Base-by-base conservation (phyloP, 352 stramenopile genomes). In the Globisporangium echinulatum region DNA sequence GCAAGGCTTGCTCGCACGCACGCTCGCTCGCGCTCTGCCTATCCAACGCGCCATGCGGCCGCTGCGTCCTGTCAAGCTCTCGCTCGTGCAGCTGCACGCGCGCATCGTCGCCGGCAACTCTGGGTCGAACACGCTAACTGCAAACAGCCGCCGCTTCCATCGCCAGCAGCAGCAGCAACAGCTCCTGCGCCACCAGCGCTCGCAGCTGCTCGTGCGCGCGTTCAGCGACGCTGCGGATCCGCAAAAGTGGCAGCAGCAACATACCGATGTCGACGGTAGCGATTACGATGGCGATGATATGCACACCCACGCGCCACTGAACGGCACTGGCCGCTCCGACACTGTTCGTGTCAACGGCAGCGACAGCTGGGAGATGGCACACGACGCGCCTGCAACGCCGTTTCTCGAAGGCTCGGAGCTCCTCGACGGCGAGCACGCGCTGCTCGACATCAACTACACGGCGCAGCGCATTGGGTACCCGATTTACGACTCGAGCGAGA, bases 401-500 rank as follows among this genome's bases (percentile, higher is more conserved):
- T 67, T 69, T 15, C 38, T 63, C 4, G 66, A 67, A 60, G 69
- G 62, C 17, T 69, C 69, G 10, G 62, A 81, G 40, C 61, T 75
- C 37, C 37, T 83, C 49, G 56, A 68, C 10, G 67, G 56, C 19
- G 64, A 77, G 17, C 40, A 52, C 6, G 66, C 73, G 36, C 56
- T 67, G 19, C 61, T 70, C 52, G 82, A 92, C 66, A 64, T 90
- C 5, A 73, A 85, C 14, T 91, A 86, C 62, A 89, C 76, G 15
- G 71, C 81, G 42, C 79, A 83, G 44, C 82, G 85, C 39, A 87
- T 94, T 38, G 85, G 85, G 15, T 91, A 88, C 59, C 77, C 82
- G 17, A 71, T 83, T 19, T 71, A 77, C 51, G 75, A 90, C 37
- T 66, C 68, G 10, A 54, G 58, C 19, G 70, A 78, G 43, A 60